Evolutionary conservation across 2,329 filamentous ascomycete species (phyloP).

Genomic region (Trichoderma sp.): DNA sequence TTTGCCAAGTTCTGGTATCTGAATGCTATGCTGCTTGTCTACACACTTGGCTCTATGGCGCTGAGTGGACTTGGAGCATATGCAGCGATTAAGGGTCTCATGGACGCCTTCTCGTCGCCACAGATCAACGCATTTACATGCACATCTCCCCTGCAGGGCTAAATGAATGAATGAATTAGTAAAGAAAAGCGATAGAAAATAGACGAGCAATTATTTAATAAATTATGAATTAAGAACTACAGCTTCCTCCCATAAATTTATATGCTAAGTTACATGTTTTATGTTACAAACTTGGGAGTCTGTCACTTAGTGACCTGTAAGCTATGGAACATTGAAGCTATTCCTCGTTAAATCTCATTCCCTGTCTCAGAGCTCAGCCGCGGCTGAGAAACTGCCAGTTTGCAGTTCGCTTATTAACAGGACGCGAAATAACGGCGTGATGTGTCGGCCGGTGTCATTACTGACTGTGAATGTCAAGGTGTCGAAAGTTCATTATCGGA

Average conservation of each 20-base stretch:
- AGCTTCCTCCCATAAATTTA: not conserved
- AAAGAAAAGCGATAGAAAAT: not conserved
- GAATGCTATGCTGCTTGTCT: slow-evolving; percentile 18
- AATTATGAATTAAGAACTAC: not conserved
- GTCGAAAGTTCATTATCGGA: not conserved
- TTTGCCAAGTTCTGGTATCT: slow-evolving; percentile 12
- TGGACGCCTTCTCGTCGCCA: slow-evolving; percentile 22
- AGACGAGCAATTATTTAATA: not conserved
- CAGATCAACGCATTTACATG: slow-evolving; percentile 25
- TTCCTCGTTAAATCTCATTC: not conserved
- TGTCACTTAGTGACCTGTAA: not conserved
- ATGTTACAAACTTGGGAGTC: not conserved
- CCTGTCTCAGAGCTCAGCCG: not conserved
- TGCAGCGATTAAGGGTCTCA: slow-evolving; percentile 21
- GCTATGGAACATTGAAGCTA: too few species aligned
- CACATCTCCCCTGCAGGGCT: slow-evolving; percentile 18
- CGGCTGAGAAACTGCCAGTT: not conserved
- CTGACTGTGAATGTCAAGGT: not conserved
- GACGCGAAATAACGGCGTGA: not conserved
- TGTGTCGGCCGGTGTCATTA: not conserved
- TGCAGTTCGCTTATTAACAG: not conserved
- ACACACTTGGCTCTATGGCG: slow-evolving; percentile 20
- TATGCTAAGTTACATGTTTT: not conserved
- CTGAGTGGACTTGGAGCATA: slow-evolving; percentile 21
- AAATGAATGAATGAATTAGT: not conserved